These are phyloP conservation scores for Tuber melanosporum DNA, from an alignment of 495 filamentous ascomycete genomes.

Conservation along the genomic window DNA sequence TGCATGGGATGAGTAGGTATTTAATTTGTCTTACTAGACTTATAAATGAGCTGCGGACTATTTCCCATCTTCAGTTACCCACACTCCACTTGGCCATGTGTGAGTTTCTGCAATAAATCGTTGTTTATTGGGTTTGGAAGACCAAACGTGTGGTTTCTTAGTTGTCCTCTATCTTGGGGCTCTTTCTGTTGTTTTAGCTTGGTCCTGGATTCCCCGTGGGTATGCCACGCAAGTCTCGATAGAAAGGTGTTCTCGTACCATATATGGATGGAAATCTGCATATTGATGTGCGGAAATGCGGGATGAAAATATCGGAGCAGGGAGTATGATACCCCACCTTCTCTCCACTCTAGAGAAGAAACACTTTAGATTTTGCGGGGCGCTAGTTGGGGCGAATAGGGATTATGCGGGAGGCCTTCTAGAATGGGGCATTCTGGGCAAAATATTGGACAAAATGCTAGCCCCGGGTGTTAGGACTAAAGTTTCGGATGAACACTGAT, in stretches of 20 bases:
- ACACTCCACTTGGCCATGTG: background rate
- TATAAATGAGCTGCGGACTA: background rate
- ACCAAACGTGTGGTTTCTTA: background rate
- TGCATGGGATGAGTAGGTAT: too few species aligned
- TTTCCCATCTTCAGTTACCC: background rate
- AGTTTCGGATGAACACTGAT: conserved; percentile 36
- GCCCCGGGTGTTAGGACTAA: conserved; percentile 4
- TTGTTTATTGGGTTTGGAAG: background rate
- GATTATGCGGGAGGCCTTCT: conserved; percentile 16
- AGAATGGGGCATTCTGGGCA: background rate
- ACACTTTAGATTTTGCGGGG: background rate
- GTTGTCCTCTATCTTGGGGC: background rate
- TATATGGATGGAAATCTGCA: background rate
- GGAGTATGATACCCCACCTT: background rate
- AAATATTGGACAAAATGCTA: conserved; percentile 10
- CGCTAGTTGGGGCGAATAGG: background rate
- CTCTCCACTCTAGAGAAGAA: background rate
- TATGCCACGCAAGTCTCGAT: background rate
- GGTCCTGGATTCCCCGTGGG: background rate
- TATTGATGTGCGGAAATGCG: background rate
- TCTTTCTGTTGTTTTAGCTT: background rate
- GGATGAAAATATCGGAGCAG: background rate
- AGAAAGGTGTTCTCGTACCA: background rate
- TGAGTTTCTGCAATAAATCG: background rate
- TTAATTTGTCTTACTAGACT: background rate